These are phyloP conservation scores for Myriosclerotinia curreyana DNA, from an alignment of 2,329 filamentous ascomycete species.

Conservation along the genomic window DNA sequence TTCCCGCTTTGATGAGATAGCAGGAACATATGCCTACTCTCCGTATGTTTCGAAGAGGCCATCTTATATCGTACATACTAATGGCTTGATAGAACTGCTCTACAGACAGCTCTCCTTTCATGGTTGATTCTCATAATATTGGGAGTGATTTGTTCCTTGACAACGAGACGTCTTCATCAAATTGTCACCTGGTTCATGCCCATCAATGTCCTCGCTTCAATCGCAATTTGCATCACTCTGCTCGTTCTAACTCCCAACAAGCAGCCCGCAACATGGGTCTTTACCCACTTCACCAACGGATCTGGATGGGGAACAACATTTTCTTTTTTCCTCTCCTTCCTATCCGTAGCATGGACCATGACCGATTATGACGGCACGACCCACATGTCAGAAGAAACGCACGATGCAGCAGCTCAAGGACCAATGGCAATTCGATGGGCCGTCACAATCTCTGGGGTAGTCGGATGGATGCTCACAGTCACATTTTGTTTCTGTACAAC, in stretches of 20 bases:
- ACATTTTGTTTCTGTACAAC: conserved; percentile 61
- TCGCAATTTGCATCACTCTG: conserved; percentile 57
- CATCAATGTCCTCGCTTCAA: conserved; percentile 59
- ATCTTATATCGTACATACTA: neutral
- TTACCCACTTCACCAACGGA: conserved; percentile 57
- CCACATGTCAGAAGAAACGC: conserved; percentile 66
- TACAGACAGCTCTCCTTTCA: conserved; percentile 57
- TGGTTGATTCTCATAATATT: conserved; percentile 52
- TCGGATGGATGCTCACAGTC: conserved; percentile 63
- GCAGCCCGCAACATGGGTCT: conserved; percentile 57
- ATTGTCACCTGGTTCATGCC: conserved; percentile 64
- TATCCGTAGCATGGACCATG: conserved; percentile 62
- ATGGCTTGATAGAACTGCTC: conserved; percentile 46
- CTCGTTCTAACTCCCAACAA: conserved; percentile 58
- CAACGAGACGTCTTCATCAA: conserved; percentile 56
- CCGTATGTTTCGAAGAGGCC: conserved; percentile 47
- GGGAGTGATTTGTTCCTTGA: conserved; percentile 60
- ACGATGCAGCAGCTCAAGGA: conserved; percentile 58
- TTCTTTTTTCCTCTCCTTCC: conserved; percentile 57
- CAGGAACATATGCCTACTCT: conserved; percentile 47
- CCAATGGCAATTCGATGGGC: conserved; percentile 58
- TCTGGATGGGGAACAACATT: conserved; percentile 60
- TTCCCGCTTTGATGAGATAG: conserved; percentile 48
- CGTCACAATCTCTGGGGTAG: conserved; percentile 56
- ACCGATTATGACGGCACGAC: conserved; percentile 67